These are phyloP conservation scores for Aspergillus sp. DNA, from an alignment of 2,329 filamentous ascomycete genomes.

Conservation along the genomic window DNA sequence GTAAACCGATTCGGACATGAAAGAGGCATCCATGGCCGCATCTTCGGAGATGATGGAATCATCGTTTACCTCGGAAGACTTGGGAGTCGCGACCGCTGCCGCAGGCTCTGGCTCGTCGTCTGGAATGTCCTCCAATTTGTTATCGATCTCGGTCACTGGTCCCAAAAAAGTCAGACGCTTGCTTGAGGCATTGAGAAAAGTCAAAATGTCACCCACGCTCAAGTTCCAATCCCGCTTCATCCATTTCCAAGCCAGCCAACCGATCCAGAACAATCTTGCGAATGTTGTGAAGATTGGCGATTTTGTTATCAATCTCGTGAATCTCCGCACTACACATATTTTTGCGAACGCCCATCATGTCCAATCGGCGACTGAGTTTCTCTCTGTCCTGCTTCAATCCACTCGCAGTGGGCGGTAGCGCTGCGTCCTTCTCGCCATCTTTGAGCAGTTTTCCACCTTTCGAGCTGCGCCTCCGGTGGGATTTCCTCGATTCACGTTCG, in stretches of 20 bases:
- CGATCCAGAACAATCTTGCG: slow-evolving; percentile 85
- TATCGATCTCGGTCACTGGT: slow-evolving; percentile 54
- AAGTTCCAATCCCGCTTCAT: slow-evolving; percentile 84
- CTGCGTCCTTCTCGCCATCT: slow-evolving; percentile 53
- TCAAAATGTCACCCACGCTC: slow-evolving; percentile 57
- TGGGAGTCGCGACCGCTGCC: slow-evolving; percentile 27
- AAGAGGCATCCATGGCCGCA: slow-evolving; percentile 53
- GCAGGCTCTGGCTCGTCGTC: slow-evolving; percentile 42
- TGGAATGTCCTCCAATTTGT: slow-evolving; percentile 58
- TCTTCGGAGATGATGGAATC: slow-evolving; percentile 52
- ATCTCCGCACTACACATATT: slow-evolving; percentile 98
- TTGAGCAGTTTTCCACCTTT: slow-evolving; percentile 70
- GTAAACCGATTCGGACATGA: slow-evolving; percentile 98
- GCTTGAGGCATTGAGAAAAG: background rate
- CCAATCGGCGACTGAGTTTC: slow-evolving; percentile 74
- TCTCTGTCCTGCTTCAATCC: slow-evolving; percentile 77
- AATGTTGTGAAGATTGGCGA: slow-evolving; percentile 89
- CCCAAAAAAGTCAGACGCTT: slow-evolving; percentile 3
- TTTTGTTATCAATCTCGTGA: slow-evolving; percentile 92
- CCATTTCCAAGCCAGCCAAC: slow-evolving; percentile 79
- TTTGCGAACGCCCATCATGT: slow-evolving; percentile 88
- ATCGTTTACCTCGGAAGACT: slow-evolving; percentile 37
- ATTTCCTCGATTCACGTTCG: slow-evolving; percentile 60
- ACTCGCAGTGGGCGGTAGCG: slow-evolving; percentile 59
- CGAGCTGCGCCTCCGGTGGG: slow-evolving; percentile 63